Evolutionary conservation across 441 rosid species (phyloP).

Genomic region (Melastoma candidum): DNA sequence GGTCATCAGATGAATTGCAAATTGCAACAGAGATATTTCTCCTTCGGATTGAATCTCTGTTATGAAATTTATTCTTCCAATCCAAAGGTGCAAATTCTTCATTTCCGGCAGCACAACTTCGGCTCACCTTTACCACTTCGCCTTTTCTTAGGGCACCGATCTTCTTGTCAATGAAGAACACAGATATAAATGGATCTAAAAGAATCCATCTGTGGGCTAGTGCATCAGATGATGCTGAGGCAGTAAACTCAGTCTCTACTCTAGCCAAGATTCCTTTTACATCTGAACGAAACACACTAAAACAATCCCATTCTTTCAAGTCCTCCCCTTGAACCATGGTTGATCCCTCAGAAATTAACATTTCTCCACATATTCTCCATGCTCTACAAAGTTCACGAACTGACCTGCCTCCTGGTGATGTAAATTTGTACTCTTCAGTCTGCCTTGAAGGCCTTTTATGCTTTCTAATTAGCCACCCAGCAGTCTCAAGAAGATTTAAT

Average conservation of each 20-base stretch:
- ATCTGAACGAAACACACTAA: slow-evolving; percentile 63
- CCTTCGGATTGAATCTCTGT: too few species aligned
- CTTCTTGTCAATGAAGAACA: slow-evolving; percentile 59
- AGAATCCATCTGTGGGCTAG: slow-evolving; percentile 61
- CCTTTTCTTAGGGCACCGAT: slow-evolving; percentile 73
- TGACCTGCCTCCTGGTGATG: slow-evolving; percentile 51
- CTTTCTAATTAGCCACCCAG: slow-evolving; percentile 65
- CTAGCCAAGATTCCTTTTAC: slow-evolving; percentile 39
- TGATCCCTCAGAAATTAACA: slow-evolving; percentile 28
- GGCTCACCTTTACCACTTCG: slow-evolving; percentile 46
- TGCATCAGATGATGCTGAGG: slow-evolving; percentile 23
- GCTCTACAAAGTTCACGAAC: slow-evolving; percentile 73
- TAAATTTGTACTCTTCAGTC: slow-evolving; percentile 43
- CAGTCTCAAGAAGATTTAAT: slow-evolving; percentile 35
- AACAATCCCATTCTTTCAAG: slow-evolving; percentile 58
- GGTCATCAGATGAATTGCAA: too few species aligned
- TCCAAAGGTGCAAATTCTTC: slow-evolving; percentile 20
- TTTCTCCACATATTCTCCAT: slow-evolving; percentile 65
- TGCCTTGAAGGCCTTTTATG: slow-evolving; percentile 49
- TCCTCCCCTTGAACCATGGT: slow-evolving; percentile 31
- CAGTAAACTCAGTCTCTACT: slow-evolving; percentile 46
- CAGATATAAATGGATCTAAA: slow-evolving; percentile 85
- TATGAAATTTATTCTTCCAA: slow-evolving; percentile 10
- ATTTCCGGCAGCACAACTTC: slow-evolving; percentile 26
- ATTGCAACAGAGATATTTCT: too few species aligned